A percentile compares a stretch with the other conserved stretches of the same genome.
Evolutionary conservation across 1,284 basidiomycete genomes (phyloP).

Genomic region (Apiotrichum mycotoxinovorans): DNA sequence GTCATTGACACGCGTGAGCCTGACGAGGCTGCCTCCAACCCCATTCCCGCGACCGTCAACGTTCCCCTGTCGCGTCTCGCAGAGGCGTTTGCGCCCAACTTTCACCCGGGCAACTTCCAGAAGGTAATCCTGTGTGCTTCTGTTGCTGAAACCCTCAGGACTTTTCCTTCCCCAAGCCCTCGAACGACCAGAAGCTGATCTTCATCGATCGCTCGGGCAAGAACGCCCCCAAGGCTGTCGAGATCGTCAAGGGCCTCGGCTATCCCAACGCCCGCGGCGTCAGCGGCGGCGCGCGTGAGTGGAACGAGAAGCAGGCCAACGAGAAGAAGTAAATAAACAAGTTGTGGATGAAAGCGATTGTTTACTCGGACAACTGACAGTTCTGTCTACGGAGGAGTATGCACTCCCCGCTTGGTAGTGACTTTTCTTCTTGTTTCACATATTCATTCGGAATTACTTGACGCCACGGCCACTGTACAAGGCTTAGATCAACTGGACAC

Average conservation of each 20-base stretch:
- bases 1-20: conserved; percentile 73
- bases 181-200: conserved; percentile 65
- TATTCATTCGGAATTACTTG: too few relatives aligned
- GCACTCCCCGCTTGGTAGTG: too few relatives aligned
- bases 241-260: conserved; percentile 75
- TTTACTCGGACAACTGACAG: too few relatives aligned
- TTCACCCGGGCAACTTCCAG: conserved; percentile 60
- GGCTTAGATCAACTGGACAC: too few relatives aligned
- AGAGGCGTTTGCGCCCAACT: conserved; percentile 57
- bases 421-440: too few relatives aligned
- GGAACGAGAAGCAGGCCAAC: conserved; percentile 8
- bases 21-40: conserved; percentile 81
- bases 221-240: conserved; percentile 71
- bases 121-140: too few relatives aligned
- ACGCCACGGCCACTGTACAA: too few relatives aligned
- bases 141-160: too few relatives aligned
- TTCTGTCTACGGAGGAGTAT: too few relatives aligned
- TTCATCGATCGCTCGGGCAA: conserved; percentile 89
- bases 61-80: conserved; percentile 75
- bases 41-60: conserved; percentile 91
- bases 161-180: conserved; percentile 77
- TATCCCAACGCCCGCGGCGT: conserved; percentile 79
- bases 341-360: too few relatives aligned
- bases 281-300: conserved; percentile 29
- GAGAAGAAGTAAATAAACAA: conserved; percentile 5